These are phyloP conservation scores for Xylaria polymorpha DNA, from an alignment of 2,329 filamentous ascomycete species.

Conservation along the genomic window DNA sequence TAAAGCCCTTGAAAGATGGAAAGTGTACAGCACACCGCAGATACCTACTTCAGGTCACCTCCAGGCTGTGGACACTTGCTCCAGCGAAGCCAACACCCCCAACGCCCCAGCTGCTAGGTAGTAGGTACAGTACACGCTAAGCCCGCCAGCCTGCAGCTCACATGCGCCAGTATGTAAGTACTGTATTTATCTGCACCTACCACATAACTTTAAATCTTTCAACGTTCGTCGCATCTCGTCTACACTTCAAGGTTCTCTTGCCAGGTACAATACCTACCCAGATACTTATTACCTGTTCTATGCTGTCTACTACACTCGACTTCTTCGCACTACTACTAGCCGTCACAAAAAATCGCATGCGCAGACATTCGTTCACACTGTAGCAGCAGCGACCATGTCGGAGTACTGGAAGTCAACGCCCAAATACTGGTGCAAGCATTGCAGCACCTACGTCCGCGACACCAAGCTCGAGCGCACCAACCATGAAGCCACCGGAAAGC, in stretches of 20 bases:
- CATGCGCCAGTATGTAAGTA: not conserved
- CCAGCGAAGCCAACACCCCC: not conserved
- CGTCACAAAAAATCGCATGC: not conserved
- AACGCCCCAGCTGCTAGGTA: not conserved
- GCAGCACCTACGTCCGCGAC: constrained; percentile 88
- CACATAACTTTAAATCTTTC: not conserved
- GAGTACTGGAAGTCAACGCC: constrained; percentile 99
- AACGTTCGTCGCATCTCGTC: not conserved
- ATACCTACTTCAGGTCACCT: not conserved
- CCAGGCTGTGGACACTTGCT: not conserved
- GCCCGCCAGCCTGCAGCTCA: not conserved
- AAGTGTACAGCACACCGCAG: not conserved
- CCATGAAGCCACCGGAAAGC: constrained; percentile 86
- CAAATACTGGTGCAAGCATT: constrained; percentile 99
- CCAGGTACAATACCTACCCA: too few relatives aligned
- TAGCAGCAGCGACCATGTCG: constrained; percentile 69
- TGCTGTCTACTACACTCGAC: not conserved
- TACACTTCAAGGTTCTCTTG: not conserved
- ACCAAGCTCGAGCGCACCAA: constrained; percentile 89
- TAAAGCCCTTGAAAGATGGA: not conserved
- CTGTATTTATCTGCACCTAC: not conserved
- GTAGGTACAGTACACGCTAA: too few relatives aligned
- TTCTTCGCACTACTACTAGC: not conserved
- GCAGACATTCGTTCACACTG: not conserved
- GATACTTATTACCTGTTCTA: too few relatives aligned